These are phyloP conservation scores for Leccinum longicurvipes DNA, from an alignment of 768 basidiomycete species.

Conservation along the genomic window DNA sequence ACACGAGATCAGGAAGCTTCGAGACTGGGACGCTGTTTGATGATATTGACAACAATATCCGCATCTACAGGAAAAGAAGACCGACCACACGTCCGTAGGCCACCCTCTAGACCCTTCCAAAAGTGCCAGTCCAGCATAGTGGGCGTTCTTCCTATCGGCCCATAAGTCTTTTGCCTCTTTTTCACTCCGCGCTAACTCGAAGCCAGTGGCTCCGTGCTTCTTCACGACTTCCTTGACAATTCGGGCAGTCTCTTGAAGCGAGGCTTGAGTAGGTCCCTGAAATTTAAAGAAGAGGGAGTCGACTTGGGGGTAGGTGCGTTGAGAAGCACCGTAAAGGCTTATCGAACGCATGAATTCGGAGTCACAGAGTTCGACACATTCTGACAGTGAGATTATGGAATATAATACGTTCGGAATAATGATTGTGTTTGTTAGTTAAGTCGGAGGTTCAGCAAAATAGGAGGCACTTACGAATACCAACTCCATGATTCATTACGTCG, in stretches of 20 bases:
- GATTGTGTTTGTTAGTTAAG: background rate
- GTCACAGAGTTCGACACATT: slow-evolving; percentile 85
- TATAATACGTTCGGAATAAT: background rate
- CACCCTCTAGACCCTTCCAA: slow-evolving; percentile 58
- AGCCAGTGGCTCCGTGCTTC: slow-evolving; percentile 65
- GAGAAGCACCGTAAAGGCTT: slow-evolving; percentile 53
- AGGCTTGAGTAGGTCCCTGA: slow-evolving; percentile 61
- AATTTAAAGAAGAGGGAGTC: slow-evolving; percentile 88
- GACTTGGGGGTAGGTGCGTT: slow-evolving; percentile 53
- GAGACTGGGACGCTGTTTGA: slow-evolving; percentile 58
- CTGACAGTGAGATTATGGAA: slow-evolving; percentile 33
- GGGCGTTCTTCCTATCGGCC: slow-evolving; percentile 71
- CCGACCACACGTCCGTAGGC: slow-evolving; percentile 78
- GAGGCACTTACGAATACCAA: slow-evolving; percentile 64
- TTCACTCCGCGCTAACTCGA: slow-evolving; percentile 59
- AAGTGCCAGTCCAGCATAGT: slow-evolving; percentile 53
- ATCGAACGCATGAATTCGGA: slow-evolving; percentile 61
- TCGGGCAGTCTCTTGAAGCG: slow-evolving; percentile 58
- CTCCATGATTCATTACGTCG: slow-evolving; percentile 68
- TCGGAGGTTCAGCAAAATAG: background rate
- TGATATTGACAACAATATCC: background rate
- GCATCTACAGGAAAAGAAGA: background rate
- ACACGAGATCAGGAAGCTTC: slow-evolving; percentile 59
- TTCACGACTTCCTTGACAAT: slow-evolving; percentile 56
- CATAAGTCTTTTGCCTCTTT: slow-evolving; percentile 73